phyloP scores from a whole-genome alignment of 2,329 filamentous ascomycete genomes.

The Colletotrichum aenigma region DNA sequence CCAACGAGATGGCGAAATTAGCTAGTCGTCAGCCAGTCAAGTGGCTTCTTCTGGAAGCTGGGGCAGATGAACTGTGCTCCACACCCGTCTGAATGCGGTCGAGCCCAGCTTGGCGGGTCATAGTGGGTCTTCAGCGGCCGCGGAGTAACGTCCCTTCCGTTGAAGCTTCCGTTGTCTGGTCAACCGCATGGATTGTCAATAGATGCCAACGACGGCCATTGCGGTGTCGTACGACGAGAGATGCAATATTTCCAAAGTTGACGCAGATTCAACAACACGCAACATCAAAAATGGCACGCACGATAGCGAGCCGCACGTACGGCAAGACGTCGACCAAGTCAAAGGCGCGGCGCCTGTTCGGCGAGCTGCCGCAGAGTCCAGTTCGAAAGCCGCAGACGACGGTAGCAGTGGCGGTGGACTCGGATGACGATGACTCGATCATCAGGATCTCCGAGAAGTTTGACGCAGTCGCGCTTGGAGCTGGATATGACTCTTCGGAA shows the following conservation, averaged over 20 bases:
- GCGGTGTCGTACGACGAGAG: not conserved
- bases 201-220: conserved; percentile 2
- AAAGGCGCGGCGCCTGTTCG: conserved; percentile 53
- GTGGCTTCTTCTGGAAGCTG: conserved; percentile 17
- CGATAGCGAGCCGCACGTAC: conserved; percentile 50
- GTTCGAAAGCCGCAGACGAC: conserved; percentile 32
- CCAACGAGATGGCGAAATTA: conserved; percentile 16
- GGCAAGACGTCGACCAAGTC: conserved; percentile 53
- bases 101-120: not conserved
- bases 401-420: not conserved
- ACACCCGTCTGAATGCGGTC: conserved; percentile 5
- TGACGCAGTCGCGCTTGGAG: conserved; percentile 31
- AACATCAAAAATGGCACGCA: conserved; percentile 47
- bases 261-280: not conserved
- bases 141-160: not conserved
- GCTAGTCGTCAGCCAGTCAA: conserved; percentile 17
- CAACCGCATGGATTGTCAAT: conserved; percentile 12
- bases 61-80: conserved; percentile 6
- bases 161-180: not conserved
- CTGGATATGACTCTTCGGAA: conserved; percentile 18
- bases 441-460: conserved; percentile 38
- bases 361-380: conserved; percentile 56
- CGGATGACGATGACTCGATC: conserved; percentile 23
- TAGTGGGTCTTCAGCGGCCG: not conserved
- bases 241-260: no score